Conservation (phyloP, 257 asterid species). For the Ocimum tenuiflorum region DNA sequence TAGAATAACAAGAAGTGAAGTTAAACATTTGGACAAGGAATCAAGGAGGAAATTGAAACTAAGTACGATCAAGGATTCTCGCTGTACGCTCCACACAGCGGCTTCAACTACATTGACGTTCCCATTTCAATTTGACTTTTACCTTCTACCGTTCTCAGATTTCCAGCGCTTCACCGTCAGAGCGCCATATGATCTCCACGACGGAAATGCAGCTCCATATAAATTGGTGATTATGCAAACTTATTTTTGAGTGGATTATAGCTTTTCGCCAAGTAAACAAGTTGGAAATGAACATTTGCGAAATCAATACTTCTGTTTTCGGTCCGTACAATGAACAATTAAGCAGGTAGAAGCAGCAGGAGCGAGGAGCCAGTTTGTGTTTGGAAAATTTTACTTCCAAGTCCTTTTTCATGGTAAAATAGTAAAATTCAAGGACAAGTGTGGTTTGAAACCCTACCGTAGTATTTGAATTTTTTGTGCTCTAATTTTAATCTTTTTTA, state of each 20-base stretch:
- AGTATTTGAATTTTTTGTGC: no score
- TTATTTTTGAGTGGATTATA: not conserved
- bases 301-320: not conserved
- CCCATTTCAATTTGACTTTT: conserved; percentile 43
- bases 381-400: not conserved
- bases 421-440: no score
- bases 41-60: conserved; percentile 88
- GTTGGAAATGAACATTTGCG: not conserved
- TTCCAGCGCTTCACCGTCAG: conserved; percentile 13
- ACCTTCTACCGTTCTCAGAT: not conserved
- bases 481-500: no score
- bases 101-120: conserved; percentile 93
- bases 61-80: conserved; percentile 88
- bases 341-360: not conserved
- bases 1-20: not conserved
- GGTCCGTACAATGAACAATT: not conserved
- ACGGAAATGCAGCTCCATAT: conserved; percentile 8
- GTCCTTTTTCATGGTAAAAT: not conserved
- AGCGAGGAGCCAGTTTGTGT: not conserved
- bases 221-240: not conserved
- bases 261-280: not conserved
- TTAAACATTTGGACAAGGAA: conserved; percentile 70
- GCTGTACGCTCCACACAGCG: conserved; percentile 85
- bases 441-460: no score
- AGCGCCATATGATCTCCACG: conserved; percentile 7